Conservation (phyloP, 2,329 filamentous ascomycete genomes). For the Diaporthe batatas region DNA sequence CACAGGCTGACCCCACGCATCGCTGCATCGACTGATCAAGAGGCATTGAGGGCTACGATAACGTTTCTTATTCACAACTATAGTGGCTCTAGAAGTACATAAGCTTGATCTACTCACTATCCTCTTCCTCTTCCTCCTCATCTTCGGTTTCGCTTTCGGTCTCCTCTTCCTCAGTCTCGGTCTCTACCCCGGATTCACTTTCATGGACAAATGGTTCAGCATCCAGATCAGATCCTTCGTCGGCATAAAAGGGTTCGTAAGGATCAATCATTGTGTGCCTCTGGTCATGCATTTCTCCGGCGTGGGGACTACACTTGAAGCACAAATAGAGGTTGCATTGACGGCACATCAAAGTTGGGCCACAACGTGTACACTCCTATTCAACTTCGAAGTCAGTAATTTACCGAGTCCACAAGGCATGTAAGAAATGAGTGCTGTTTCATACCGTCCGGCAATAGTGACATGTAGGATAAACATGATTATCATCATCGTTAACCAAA, state of each 20-base stretch:
- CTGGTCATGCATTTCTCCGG: not conserved
- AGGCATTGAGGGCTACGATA: too few relatives aligned
- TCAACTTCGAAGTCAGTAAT: not conserved
- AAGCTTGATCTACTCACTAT: too few relatives aligned
- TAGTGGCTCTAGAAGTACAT: too few relatives aligned
- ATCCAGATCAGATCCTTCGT: not conserved
- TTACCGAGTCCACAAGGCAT: not conserved
- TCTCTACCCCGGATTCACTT: too few relatives aligned
- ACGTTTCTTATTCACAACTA: too few relatives aligned
- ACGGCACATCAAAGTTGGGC: not conserved
- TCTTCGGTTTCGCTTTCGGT: not conserved
- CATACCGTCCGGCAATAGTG: too few relatives aligned
- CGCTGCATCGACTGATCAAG: too few relatives aligned
- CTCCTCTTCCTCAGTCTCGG: not conserved
- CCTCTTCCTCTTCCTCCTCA: conserved; percentile 1
- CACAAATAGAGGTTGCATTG: not conserved
- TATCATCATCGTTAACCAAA: too few relatives aligned
- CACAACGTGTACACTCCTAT: not conserved
- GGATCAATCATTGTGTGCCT: not conserved
- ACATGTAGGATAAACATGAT: too few relatives aligned
- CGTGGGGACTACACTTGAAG: conserved; percentile 7
- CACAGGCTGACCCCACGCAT: too few relatives aligned
- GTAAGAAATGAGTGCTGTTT: fast-evolving
- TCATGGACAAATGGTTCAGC: not conserved
- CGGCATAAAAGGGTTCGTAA: not conserved